These are phyloP conservation scores for Clohesyomyces aquaticus DNA, from an alignment of 495 filamentous ascomycete species.

Conservation along the genomic window DNA sequence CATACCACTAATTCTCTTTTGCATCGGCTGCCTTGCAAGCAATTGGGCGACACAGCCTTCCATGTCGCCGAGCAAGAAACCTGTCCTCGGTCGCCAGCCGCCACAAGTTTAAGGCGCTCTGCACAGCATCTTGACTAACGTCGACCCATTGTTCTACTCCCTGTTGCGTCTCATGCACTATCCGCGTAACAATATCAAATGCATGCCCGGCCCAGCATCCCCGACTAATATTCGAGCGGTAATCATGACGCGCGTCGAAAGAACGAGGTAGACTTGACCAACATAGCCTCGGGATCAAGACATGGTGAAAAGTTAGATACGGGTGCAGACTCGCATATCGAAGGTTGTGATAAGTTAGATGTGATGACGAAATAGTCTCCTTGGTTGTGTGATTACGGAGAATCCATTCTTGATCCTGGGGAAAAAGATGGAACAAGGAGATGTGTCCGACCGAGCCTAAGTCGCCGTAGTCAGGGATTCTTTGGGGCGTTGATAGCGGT, in stretches of 20 bases:
- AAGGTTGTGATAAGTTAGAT: not conserved
- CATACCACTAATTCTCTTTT: too few relatives aligned
- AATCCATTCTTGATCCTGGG: not conserved
- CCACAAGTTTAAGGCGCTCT: not conserved
- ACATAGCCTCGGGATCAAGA: not conserved
- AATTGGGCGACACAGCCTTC: not conserved
- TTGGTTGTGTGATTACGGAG: not conserved
- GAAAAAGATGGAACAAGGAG: not conserved
- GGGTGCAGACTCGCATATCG: not conserved
- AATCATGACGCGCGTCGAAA: not conserved
- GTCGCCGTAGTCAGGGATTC: constrained; percentile 1
- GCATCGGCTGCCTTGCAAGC: not conserved
- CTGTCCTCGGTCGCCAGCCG: not conserved
- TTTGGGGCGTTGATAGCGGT: not conserved
- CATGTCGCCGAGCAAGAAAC: not conserved
- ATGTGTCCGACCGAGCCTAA: not conserved
- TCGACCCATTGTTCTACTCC: not conserved
- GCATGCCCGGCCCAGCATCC: not conserved
- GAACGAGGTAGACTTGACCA: not conserved
- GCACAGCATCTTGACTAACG: not conserved
- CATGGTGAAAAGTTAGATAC: not conserved
- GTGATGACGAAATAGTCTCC: not conserved
- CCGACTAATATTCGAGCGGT: not conserved
- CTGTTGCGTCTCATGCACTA: not conserved
- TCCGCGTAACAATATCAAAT: not conserved